A percentile compares a stretch with the other conserved stretches of the same genome.
phyloP scores from a whole-genome alignment of 2,329 filamentous ascomycete species.

The Chrysoporthe puriensis region DNA sequence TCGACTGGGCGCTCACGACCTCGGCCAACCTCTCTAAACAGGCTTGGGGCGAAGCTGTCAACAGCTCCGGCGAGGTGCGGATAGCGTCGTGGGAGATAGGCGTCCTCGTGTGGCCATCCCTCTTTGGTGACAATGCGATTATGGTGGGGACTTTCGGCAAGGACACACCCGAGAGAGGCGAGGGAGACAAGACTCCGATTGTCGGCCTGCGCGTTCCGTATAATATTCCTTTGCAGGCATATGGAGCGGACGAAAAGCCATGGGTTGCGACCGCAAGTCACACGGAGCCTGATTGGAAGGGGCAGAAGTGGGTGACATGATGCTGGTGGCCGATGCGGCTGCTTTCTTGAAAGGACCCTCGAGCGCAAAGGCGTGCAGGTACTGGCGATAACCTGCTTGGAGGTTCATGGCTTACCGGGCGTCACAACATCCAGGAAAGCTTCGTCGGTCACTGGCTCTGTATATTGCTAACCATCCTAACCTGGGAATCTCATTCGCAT shows the following conservation, averaged over 20 bases:
- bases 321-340: too few species aligned
- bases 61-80: slow-evolving; percentile 62
- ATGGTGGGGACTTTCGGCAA: slow-evolving; percentile 73
- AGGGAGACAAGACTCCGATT: slow-evolving; percentile 39
- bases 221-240: slow-evolving; percentile 71
- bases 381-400: too few species aligned
- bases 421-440: background rate
- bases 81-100: slow-evolving; percentile 85
- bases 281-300: slow-evolving; percentile 64
- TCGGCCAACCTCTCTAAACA: slow-evolving; percentile 93
- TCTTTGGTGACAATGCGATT: slow-evolving; percentile 50
- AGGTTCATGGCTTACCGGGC: background rate
- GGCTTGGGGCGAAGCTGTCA: slow-evolving; percentile 76
- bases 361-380: background rate
- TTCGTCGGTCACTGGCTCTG: background rate
- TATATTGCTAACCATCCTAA: background rate
- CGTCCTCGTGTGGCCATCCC: slow-evolving; percentile 77
- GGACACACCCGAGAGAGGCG: slow-evolving; percentile 53
- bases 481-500: background rate
- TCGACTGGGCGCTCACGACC: slow-evolving; percentile 86
- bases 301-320: slow-evolving; percentile 43
- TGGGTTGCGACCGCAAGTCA: slow-evolving; percentile 74
- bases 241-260: slow-evolving; percentile 66
- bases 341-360: background rate
- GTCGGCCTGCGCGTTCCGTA: slow-evolving; percentile 84